Evolutionary conservation across 495 filamentous ascomycete species (phyloP), one percentile per base, ranked within the genome.

Genomic region (Penicillium waksmanii): DNA sequence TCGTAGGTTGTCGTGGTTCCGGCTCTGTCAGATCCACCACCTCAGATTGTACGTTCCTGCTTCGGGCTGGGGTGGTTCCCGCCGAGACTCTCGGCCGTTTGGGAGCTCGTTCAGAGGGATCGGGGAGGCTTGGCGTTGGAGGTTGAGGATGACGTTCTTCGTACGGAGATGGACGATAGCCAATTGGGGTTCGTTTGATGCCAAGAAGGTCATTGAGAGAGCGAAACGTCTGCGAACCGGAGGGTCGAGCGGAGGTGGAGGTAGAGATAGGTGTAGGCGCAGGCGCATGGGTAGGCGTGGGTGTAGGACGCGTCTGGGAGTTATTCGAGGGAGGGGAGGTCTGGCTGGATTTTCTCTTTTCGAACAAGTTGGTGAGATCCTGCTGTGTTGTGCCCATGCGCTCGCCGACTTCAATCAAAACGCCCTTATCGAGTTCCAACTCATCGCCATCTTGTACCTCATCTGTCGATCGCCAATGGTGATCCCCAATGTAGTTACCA

Each of bases 401-500:
- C 64, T 96, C 92, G 46, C 82, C 82, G 9, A 96, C 90, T 68
- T 96, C 86, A 34, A 96, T 87, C 52, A 96, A 76, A 10, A 88
- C 82, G 9, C 86, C 87, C 60, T 87, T 86, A 47, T 97, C 92
- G 58, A 96, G 78, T 57, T 87, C 80, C 23, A 97, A 65, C 66
- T 96, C 92, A 62, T 96, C 92, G 15, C 93, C 93, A 59, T 87
- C 87, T 31, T 88, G 82, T 3, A 90, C 66, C 10, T 82, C 80
- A 50, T 80, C 83, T 49, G 81, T 80, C 19, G 87, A 81, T 40
- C 84, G 84, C 90, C 89, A 95, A 67, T 96, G 91, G 25, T 84
- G 84, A 66, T 97, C 93, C 9, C 92, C 93, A 27, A 96, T 80
- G 61, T 87, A 90, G 71, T 95, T 91, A 0, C 90, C 83, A 17